phyloP scores from a whole-genome alignment of 1,284 basidiomycete genomes.

The Boletus sp. region DNA sequence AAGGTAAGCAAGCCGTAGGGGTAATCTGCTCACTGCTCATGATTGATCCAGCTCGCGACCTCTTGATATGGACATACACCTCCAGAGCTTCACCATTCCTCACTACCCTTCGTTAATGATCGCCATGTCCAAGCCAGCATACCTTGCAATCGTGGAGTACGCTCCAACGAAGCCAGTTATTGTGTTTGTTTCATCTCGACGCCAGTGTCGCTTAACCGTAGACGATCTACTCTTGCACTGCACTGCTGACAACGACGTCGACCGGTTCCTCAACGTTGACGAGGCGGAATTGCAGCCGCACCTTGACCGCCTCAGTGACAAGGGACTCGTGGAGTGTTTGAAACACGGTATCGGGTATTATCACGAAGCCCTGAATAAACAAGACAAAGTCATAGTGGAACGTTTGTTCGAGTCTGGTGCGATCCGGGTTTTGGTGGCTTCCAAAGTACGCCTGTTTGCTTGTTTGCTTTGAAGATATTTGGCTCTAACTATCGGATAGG shows the following conservation, averaged over 20 bases:
- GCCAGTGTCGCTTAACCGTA: slow-evolving; percentile 91
- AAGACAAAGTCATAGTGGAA: slow-evolving; percentile 92
- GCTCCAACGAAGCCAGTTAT: slow-evolving; percentile 86
- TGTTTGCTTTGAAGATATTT: background rate
- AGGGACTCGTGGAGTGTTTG: slow-evolving; percentile 75
- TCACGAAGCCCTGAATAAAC: slow-evolving; percentile 88
- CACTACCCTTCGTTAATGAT: slow-evolving; percentile 99
- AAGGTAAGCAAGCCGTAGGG: slow-evolving; percentile 43
- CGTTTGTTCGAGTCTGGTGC: slow-evolving; percentile 92
- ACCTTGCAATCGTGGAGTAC: slow-evolving; percentile 89
- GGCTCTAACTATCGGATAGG: slow-evolving; percentile 41
- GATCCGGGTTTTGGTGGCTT: slow-evolving; percentile 91
- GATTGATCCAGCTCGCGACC: slow-evolving; percentile 70
- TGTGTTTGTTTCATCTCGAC: slow-evolving; percentile 89
- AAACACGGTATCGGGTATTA: slow-evolving; percentile 93
- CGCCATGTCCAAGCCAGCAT: slow-evolving; percentile 98
- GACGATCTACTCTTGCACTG: slow-evolving; percentile 91
- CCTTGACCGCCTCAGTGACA: slow-evolving; percentile 80
- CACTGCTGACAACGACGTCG: slow-evolving; percentile 79
- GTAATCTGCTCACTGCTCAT: slow-evolving; percentile 4
- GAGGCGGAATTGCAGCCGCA: slow-evolving; percentile 82
- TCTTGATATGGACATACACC: slow-evolving; percentile 94
- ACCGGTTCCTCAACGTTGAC: slow-evolving; percentile 90
- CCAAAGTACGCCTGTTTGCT: slow-evolving; percentile 57
- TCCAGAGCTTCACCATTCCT: slow-evolving; percentile 92